A percentile compares a stretch with the other conserved stretches of the same genome.
Evolutionary conservation across 2,329 filamentous ascomycete genomes (phyloP).

Genomic region (Fusarium sp.): DNA sequence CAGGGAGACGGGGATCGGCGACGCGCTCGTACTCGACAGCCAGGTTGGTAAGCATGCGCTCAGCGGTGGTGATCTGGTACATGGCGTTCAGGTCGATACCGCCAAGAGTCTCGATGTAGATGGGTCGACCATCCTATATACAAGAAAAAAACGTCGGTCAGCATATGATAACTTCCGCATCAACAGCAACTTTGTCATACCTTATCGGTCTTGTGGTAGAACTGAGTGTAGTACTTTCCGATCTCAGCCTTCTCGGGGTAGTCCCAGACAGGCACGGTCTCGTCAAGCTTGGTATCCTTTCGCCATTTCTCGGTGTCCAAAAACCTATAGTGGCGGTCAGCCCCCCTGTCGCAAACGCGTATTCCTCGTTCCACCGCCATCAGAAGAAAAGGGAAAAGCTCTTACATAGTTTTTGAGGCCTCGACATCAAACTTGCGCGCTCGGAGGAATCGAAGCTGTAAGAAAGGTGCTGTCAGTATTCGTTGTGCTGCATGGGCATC

Average conservation of each 20-base stretch:
- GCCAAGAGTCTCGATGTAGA: constrained; percentile 97
- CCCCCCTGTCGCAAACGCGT: constrained; percentile 35
- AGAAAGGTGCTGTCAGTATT: constrained; percentile 27
- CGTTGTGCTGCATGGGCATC: constrained; percentile 5
- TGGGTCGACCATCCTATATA: constrained; percentile 87
- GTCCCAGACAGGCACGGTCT: constrained; percentile 83
- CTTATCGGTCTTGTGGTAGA: constrained; percentile 98
- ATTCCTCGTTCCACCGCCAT: constrained; percentile 39
- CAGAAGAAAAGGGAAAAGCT: constrained; percentile 6
- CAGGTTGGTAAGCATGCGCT: constrained; percentile 96
- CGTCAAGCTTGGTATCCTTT: constrained; percentile 85
- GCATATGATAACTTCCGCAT: constrained; percentile 14
- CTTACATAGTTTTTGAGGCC: constrained; percentile 85
- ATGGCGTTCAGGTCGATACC: constrained; percentile 91
- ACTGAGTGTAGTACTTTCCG: constrained; percentile 95
- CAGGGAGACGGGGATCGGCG: constrained; percentile 90
- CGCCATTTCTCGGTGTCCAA: constrained; percentile 92
- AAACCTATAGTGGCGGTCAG: constrained; percentile 74
- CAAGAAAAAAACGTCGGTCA: constrained; percentile 31
- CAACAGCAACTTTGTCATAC: constrained; percentile 56
- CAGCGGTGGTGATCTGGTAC: constrained; percentile 91
- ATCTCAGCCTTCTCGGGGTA: constrained; percentile 88
- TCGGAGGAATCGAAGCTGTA: constrained; percentile 86
- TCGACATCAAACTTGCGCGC: constrained; percentile 95
- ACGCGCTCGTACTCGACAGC: constrained; percentile 98